A percentile compares a stretch with the other conserved stretches of the same genome.
phyloP scores from a whole-genome alignment of 2,329 filamentous ascomycete genomes.

The Chaetomiaceae sp. region DNA sequence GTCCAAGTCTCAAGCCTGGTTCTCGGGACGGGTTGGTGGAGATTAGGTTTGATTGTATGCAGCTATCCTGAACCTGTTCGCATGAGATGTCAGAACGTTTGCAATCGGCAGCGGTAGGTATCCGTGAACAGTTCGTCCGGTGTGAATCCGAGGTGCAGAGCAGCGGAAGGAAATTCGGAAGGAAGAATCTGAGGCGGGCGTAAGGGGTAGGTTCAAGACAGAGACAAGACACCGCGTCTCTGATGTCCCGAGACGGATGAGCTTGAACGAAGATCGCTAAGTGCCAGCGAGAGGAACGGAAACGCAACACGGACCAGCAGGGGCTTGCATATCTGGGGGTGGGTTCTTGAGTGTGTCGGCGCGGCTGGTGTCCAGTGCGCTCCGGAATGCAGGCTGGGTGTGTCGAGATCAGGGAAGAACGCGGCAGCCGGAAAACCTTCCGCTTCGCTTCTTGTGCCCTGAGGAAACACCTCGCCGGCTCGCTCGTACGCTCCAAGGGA shows the following conservation, averaged over 20 bases:
- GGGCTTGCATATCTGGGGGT: conserved; percentile 22
- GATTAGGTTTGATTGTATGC: conserved; percentile 36
- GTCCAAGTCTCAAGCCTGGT: conserved; percentile 13
- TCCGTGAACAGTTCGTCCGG: conserved; percentile 30
- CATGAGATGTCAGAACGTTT: conserved; percentile 32
- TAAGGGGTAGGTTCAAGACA: conserved; percentile 19
- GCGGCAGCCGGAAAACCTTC: conserved; percentile 13
- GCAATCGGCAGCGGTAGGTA: conserved; percentile 34
- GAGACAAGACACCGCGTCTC: conserved; percentile 18
- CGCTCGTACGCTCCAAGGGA: neutral
- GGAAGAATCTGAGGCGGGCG: conserved; percentile 3
- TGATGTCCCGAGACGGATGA: neutral
- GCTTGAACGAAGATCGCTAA: conserved; percentile 7
- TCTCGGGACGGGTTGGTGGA: conserved; percentile 24
- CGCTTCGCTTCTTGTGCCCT: neutral
- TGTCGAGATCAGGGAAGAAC: conserved; percentile 16
- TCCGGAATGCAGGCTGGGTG: conserved; percentile 21
- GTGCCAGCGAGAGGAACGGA: conserved; percentile 9
- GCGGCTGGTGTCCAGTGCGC: conserved; percentile 11
- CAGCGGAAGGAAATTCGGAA: conserved; percentile 4
- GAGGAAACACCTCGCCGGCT: neutral
- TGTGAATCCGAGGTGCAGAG: conserved; percentile 12
- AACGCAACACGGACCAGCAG: conserved; percentile 21
- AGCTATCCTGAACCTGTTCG: conserved; percentile 42
- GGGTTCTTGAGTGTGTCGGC: conserved; percentile 20